phyloP scores from a whole-genome alignment of 73 alveolate genomes.

The Paraurostyla sp. region DNA sequence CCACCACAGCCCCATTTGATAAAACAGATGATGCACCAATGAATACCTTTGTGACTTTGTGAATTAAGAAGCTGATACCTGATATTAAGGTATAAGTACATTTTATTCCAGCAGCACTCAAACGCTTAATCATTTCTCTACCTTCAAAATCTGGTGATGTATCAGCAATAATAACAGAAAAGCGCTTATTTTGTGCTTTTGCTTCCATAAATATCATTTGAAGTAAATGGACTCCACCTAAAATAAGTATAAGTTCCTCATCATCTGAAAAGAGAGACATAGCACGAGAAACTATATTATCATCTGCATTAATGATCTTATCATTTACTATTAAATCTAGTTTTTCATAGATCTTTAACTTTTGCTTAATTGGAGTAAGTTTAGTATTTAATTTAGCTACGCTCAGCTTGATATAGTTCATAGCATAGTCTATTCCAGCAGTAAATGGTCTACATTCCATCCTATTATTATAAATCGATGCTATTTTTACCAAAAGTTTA shows the following conservation, averaged over 20 bases:
- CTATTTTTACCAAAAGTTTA: not conserved
- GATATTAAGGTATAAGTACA: slow-evolving; percentile 42
- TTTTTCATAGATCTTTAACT: not conserved
- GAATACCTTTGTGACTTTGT: slow-evolving; percentile 54
- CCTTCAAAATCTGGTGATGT: slow-evolving; percentile 65
- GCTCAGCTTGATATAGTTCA: not conserved
- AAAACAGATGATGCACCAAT: slow-evolving; percentile 62
- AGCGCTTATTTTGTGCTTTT: not conserved
- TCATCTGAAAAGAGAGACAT: not conserved
- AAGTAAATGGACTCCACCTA: slow-evolving; percentile 47
- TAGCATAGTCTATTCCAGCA: slow-evolving; percentile 59
- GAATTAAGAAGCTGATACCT: slow-evolving; percentile 25
- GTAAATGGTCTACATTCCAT: slow-evolving; percentile 57
- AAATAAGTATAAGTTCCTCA: slow-evolving; percentile 52
- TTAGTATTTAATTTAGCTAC: not conserved
- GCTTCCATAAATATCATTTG: slow-evolving; percentile 53
- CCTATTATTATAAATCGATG: not conserved
- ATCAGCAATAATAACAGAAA: slow-evolving; percentile 55
- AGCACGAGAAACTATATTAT: slow-evolving; percentile 1
- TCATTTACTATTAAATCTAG: slow-evolving; percentile 12
- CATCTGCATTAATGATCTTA: slow-evolving; percentile 45
- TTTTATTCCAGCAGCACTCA: slow-evolving; percentile 15
- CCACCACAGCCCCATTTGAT: slow-evolving; percentile 61
- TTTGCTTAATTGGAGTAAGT: slow-evolving; percentile 5
- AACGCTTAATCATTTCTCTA: slow-evolving; percentile 26